Conservation (phyloP, 768 basidiomycete species). For the Trametes coccinea region DNA sequence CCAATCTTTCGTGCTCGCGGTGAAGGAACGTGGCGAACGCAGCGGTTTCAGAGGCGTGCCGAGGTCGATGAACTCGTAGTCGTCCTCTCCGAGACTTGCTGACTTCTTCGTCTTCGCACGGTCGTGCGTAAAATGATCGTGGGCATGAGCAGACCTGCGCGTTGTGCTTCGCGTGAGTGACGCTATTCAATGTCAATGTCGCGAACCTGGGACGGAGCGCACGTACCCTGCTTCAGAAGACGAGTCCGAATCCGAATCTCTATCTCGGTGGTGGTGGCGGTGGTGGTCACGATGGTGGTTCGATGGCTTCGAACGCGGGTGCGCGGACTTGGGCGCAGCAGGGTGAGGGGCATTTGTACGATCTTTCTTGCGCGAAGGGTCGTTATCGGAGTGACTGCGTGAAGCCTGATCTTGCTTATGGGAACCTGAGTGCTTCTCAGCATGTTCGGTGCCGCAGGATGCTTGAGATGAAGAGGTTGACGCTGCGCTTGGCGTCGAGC, state of each 20-base stretch:
- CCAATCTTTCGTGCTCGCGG: constrained; percentile 52
- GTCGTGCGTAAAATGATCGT: constrained; percentile 6
- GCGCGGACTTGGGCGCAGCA: constrained; percentile 15
- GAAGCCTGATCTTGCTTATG: background rate
- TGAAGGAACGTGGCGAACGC: constrained; percentile 16
- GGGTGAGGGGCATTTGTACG: background rate
- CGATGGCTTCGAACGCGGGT: constrained; percentile 7
- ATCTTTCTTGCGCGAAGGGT: constrained; percentile 4
- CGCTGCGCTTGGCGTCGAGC: constrained; percentile 16
- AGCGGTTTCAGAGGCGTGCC: constrained; percentile 21
- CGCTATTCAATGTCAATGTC: constrained; percentile 1
- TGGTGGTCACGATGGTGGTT: constrained; percentile 1
- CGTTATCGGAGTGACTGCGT: constrained; percentile 2
- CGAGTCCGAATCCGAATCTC: constrained; percentile 14
- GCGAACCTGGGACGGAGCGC: background rate
- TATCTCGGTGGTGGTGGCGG: background rate
- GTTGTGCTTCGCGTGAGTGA: background rate
- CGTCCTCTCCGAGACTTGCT: constrained; percentile 27
- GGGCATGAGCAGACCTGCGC: constrained; percentile 12
- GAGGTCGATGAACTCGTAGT: constrained; percentile 31
- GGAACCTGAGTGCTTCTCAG: constrained; percentile 15
- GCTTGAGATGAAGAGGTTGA: constrained; percentile 23
- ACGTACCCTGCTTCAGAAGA: constrained; percentile 18
- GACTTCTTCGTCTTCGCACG: constrained; percentile 16
- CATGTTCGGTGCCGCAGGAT: constrained; percentile 7